These are phyloP conservation scores for Cymodocea nodosa DNA, from an alignment of 116 monocot genomes.

Conservation along the genomic window DNA sequence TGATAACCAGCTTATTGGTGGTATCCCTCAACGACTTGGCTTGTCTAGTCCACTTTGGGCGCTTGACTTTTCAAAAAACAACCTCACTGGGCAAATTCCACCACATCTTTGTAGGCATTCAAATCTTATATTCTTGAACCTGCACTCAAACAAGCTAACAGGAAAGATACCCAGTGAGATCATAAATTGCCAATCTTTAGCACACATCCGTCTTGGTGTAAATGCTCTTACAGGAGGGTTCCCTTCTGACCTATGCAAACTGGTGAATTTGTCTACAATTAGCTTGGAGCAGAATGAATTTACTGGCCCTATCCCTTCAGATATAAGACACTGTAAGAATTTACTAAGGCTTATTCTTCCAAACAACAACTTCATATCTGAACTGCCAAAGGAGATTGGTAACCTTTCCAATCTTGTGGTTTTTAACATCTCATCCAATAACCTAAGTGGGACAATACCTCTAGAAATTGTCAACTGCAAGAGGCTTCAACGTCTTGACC, in stretches of 20 bases:
- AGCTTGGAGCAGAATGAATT: slow-evolving; percentile 71
- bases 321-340: slow-evolving; percentile 55
- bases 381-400: slow-evolving; percentile 68
- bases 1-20: slow-evolving; percentile 60
- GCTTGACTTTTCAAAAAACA: slow-evolving; percentile 83
- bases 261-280: slow-evolving; percentile 56
- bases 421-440: slow-evolving; percentile 82
- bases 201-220: slow-evolving; percentile 63
- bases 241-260: slow-evolving; percentile 64
- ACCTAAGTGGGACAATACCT: slow-evolving; percentile 48
- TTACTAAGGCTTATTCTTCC: slow-evolving; percentile 65
- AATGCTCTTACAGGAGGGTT: slow-evolving; percentile 84
- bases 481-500: slow-evolving; percentile 70
- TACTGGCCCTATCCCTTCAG: slow-evolving; percentile 65
- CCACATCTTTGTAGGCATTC: slow-evolving; percentile 54
- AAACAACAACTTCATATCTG: slow-evolving; percentile 57
- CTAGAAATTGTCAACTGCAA: slow-evolving; percentile 54
- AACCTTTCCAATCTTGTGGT: slow-evolving; percentile 60
- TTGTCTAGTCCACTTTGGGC: slow-evolving; percentile 78
- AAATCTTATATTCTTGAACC: slow-evolving; percentile 69
- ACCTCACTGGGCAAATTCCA: slow-evolving; percentile 69
- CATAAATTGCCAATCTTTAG: slow-evolving; percentile 54
- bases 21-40: slow-evolving; percentile 59
- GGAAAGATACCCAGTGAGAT: slow-evolving; percentile 69
- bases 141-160: slow-evolving; percentile 61